A percentile compares a stretch with the other conserved stretches of the same genome.
Evolutionary conservation across 148 eudicot genomes (phyloP).

Genomic region (Spergularia marina): DNA sequence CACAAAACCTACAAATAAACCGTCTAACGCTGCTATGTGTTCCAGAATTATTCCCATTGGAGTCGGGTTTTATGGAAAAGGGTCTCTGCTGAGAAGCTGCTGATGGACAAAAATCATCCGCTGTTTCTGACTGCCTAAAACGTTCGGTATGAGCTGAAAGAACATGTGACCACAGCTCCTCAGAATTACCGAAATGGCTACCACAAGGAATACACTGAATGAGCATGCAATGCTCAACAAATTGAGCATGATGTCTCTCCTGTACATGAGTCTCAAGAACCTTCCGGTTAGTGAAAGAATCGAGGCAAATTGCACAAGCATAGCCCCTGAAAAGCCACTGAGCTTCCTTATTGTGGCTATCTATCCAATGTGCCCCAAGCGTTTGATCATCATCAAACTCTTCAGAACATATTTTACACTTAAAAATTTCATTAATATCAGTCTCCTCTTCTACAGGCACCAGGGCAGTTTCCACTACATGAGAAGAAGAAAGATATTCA

Average conservation of each 20-base stretch:
- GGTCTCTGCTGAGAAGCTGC: conserved; percentile 35
- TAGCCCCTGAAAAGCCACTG: conserved; percentile 94
- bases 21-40: conserved; percentile 42
- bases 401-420: conserved; percentile 75
- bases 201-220: conserved; percentile 88
- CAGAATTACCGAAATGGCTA: conserved; percentile 76
- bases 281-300: conserved; percentile 88
- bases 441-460: conserved; percentile 34
- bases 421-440: conserved; percentile 39
- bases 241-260: conserved; percentile 84
- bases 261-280: conserved; percentile 89
- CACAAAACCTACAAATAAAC: conserved; percentile 84
- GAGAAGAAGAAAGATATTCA: conserved; percentile 31
- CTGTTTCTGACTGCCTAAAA: conserved; percentile 48
- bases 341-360: conserved; percentile 87
- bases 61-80: conserved; percentile 22
- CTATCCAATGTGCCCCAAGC: conserved; percentile 80
- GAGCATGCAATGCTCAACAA: conserved; percentile 91
- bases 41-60: conserved; percentile 40
- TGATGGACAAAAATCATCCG: conserved; percentile 16
- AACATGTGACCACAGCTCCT: conserved; percentile 87
- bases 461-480: conserved; percentile 31
- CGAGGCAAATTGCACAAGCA: conserved; percentile 95
- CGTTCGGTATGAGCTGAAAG: conserved; percentile 63
- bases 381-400: conserved; percentile 54